Conservation (phyloP, 169 alveolate genomes). For the Eimeria necatrix region DNA sequence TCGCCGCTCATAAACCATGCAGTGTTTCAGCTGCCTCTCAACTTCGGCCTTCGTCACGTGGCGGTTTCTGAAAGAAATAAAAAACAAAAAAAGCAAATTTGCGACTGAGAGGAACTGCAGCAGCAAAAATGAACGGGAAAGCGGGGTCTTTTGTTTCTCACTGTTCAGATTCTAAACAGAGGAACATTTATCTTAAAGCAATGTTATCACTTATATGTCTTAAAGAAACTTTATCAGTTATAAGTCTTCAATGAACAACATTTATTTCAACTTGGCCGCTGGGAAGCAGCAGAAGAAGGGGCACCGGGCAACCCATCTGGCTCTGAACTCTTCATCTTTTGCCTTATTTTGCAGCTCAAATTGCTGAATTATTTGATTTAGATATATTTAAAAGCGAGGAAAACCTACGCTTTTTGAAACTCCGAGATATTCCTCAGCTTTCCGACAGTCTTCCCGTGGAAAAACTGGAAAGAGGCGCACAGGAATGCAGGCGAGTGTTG, state of each 20-base stretch:
- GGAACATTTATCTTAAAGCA: too few relatives aligned
- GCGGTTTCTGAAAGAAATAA: conserved; percentile 34
- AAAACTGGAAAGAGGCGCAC: conserved; percentile 36
- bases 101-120: background rate
- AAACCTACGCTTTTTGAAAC: conserved; percentile 72
- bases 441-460: conserved; percentile 59
- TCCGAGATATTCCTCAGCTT: conserved; percentile 62
- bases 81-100: background rate
- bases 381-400: background rate
- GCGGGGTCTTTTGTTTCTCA: too few relatives aligned
- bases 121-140: background rate
- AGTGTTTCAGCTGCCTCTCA: conserved; percentile 72
- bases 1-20: conserved; percentile 73
- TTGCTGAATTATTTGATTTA: too few relatives aligned
- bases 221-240: too few relatives aligned
- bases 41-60: conserved; percentile 73
- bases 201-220: too few relatives aligned
- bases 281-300: too few relatives aligned
- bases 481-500: too few relatives aligned
- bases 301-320: background rate
- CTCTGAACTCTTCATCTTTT: background rate
- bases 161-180: too few relatives aligned
- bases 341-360: background rate
- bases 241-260: too few relatives aligned
- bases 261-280: too few relatives aligned